A percentile compares a stretch with the other conserved stretches of the same genome.
phyloP scores from a whole-genome alignment of 2,329 filamentous ascomycete genomes.

The Neocucurbitaria cava region DNA sequence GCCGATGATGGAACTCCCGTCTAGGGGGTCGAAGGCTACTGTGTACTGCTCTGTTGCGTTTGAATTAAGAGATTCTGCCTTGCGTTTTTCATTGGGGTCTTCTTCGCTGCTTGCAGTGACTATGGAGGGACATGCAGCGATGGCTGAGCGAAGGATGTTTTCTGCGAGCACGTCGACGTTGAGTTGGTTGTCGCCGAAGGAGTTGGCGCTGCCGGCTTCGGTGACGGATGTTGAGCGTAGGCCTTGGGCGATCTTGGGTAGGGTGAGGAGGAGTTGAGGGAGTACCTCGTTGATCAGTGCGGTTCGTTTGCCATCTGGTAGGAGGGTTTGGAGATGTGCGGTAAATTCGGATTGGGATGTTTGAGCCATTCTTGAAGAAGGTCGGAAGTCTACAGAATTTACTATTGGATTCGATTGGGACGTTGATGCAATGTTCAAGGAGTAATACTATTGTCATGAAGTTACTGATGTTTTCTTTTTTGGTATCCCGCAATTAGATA shows the following conservation, averaged over 20 bases:
- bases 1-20: constrained; percentile 65
- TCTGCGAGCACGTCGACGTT: constrained; percentile 66
- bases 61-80: background rate
- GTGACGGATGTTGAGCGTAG: constrained; percentile 24
- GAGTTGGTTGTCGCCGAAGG: constrained; percentile 64
- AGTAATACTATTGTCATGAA: background rate
- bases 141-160: constrained; percentile 61
- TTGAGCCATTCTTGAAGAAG: constrained; percentile 2
- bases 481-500: background rate
- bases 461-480: background rate
- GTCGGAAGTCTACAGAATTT: background rate
- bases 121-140: constrained; percentile 61
- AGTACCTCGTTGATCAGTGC: constrained; percentile 18
- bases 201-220: constrained; percentile 53
- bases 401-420: too few species aligned
- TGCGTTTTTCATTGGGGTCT: constrained; percentile 60
- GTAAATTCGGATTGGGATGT: background rate
- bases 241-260: constrained; percentile 21
- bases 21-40: constrained; percentile 68
- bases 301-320: background rate
- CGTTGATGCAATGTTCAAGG: background rate
- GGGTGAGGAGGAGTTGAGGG: constrained; percentile 21
- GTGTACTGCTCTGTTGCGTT: constrained; percentile 58
- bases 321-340: background rate
- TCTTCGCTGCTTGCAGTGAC: constrained; percentile 68